Conservation (phyloP, 768 basidiomycete genomes). For the Thelephora aurantiotincta region DNA sequence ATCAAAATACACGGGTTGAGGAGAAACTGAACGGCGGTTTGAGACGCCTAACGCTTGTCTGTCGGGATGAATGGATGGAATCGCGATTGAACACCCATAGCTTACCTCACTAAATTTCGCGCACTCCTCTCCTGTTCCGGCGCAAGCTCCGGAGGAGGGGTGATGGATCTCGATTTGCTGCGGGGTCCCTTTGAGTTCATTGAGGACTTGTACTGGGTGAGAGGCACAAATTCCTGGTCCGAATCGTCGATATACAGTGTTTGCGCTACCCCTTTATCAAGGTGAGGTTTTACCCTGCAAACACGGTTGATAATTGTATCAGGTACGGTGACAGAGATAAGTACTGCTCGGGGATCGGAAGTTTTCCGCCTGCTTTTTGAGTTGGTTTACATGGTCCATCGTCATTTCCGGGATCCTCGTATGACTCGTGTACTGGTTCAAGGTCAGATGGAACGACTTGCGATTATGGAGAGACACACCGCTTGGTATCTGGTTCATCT, state of each 20-base stretch:
- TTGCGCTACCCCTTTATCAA: slow-evolving; percentile 4
- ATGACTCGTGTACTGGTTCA: too few relatives aligned
- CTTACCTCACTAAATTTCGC: slow-evolving; percentile 45
- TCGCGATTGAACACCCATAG: background rate
- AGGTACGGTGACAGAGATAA: too few relatives aligned
- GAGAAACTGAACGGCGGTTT: slow-evolving; percentile 17
- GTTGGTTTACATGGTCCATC: background rate
- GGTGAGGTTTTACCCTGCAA: slow-evolving; percentile 19
- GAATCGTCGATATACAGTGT: background rate
- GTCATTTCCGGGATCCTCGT: too few relatives aligned
- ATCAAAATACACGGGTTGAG: slow-evolving; percentile 32
- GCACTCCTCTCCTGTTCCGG: slow-evolving; percentile 39
- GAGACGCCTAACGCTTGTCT: slow-evolving; percentile 34
- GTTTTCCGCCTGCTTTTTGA: background rate
- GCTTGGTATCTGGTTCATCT: slow-evolving; percentile 27
- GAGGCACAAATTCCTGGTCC: background rate
- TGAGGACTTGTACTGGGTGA: slow-evolving; percentile 7
- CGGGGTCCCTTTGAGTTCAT: slow-evolving; percentile 22
- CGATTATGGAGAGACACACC: too few relatives aligned
- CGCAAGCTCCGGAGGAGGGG: slow-evolving; percentile 57
- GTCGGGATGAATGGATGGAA: background rate
- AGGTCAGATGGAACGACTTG: too few relatives aligned
- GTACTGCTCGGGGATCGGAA: too few relatives aligned
- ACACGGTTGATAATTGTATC: background rate
- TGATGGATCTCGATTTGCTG: slow-evolving; percentile 59